Base-by-base conservation (phyloP, 1,284 basidiomycete species). In the Chondrostereum purpureum region DNA sequence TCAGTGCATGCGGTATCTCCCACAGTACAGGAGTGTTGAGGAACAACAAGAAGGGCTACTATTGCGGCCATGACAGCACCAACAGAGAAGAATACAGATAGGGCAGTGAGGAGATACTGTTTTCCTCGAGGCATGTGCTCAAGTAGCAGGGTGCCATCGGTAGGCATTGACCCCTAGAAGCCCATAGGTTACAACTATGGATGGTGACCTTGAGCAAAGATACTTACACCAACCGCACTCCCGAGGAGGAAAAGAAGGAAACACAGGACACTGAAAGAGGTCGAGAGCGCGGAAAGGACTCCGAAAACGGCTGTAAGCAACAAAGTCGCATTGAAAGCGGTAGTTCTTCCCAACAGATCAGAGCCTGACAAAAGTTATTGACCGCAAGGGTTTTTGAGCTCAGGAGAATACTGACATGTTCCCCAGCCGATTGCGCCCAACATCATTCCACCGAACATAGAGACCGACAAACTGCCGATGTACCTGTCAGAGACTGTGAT, bases 391-490 rank as follows among this genome's bases (percentile, higher is more conserved):
- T 20, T 11, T 24, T 41, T 14, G 17, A 33, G 17, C 6, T n/a
- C n/a, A n/a, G n/a, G n/a, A 13, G 10, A 14, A 11, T 11, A 69
- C 79, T 45, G 53, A 86, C 88, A 87, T 20, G 88, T 84, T 42
- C 92, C 92, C 92, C 92, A 96, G 2, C 87, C 88, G 8, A 95
- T 68, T 0, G 92, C 92, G 3, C 94, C 94, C 46, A 97, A 63
- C 91, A 96, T 96, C 95, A 98, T 98, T 34, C 95, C 90, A 5
- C 78, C 82, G 62, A 92, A 91, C 75, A 90, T 86, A 5, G 82
- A 80, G 2, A 88, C 85, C 0, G 85, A 90, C 2, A 92, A 65
- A 1, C 75, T 61, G 24, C 90, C 90, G 46, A 92, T 88, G 54
- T 77, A 78, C 43, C 67, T 72, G 62, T 92, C 87, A 19, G 79